Evolutionary conservation across 1,139 yeast species (phyloP), one percentile per base, ranked within the genome.

Genomic region (Maudiozyma humilis): DNA sequence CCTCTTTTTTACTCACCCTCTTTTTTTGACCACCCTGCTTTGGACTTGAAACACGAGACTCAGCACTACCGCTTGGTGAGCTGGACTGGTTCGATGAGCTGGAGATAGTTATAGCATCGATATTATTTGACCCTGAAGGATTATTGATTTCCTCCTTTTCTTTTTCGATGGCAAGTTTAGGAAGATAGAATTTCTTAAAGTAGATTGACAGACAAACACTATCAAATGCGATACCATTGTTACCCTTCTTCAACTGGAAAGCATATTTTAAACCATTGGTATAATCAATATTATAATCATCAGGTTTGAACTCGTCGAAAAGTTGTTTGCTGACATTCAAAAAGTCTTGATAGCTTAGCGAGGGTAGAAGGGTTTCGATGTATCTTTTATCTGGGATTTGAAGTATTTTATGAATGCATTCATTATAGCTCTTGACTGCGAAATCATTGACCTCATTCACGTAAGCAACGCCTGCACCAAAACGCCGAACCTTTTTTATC

Each of bases 401-500:
- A 8, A 57, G 46, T 25, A 46, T 46, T 5, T 19, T 32, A 20
- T 51, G 44, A 6, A 55, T 54, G 38, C 59, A 51, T 20, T 45
- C 43, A 17, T 51, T 49, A 41, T 53, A 62, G 2, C 54, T 42
- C 32, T 44, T 44, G 8, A 52, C 48, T 1, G 64, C 58, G 19
- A 47, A 49, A 15, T 61, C 62, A 7, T 52, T 50, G 1, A 63
- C 62, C 25, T 53, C 56, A 30, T 51, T 48, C 7, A 57, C 55
- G 39, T 59, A 55, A 17, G 61, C 60, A 84, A 88, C 85, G 3
- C 83, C 82, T 0, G 91, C 74, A 25, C 82, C 81, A 42, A 86
- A 81, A 40, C 88, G 73, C 46, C 96, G 74, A 27, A 88, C 66
- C 54, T 85, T 82, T 37, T 81, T 84, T 13, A 82, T 70, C 59